These are phyloP conservation scores for Beauveria bassiana DNA, from an alignment of 2,329 filamentous ascomycete genomes.

Conservation along the genomic window DNA sequence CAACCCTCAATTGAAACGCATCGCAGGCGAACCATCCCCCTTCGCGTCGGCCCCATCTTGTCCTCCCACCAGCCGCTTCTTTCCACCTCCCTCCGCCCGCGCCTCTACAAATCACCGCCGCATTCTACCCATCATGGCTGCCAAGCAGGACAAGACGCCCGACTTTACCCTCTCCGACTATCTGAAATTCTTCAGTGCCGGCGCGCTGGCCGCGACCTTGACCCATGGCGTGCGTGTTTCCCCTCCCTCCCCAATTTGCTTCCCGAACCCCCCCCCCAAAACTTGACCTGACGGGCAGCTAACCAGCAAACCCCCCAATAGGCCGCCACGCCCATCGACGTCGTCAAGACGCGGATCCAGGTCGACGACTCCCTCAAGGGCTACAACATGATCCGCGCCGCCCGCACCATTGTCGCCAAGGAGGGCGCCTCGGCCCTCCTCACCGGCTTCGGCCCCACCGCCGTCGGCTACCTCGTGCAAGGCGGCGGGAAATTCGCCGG, in stretches of 20 bases:
- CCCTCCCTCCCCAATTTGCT: not conserved
- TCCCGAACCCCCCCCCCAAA: no score
- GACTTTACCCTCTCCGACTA: constrained; percentile 37
- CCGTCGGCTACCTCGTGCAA: constrained; percentile 82
- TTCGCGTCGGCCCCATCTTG: not conserved
- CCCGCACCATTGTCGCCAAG: constrained; percentile 66
- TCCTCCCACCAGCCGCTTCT: not conserved
- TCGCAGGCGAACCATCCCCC: not conserved
- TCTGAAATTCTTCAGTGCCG: constrained; percentile 45
- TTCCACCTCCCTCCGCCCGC: not conserved
- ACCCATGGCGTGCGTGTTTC: constrained; percentile 40
- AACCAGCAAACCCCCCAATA: constrained; percentile 15
- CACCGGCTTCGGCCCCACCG: constrained; percentile 78
- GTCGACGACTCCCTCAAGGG: constrained; percentile 83
- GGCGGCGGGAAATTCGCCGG: constrained; percentile 87
- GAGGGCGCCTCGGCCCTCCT: constrained; percentile 75
- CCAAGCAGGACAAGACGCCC: constrained; percentile 25
- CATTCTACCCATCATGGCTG: constrained; percentile 16
- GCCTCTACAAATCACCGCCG: not conserved
- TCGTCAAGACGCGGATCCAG: constrained; percentile 88
- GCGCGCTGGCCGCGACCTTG: constrained; percentile 42
- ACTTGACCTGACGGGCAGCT: not conserved
- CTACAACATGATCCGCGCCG: constrained; percentile 71
- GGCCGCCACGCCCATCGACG: constrained; percentile 50
- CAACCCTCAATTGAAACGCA: not conserved